Percentiles rank a stretch among this genome's conserved stretches.
These are phyloP conservation scores for Albatrellus sp. DNA, from an alignment of 1,284 basidiomycete species.

Conservation along the genomic window DNA sequence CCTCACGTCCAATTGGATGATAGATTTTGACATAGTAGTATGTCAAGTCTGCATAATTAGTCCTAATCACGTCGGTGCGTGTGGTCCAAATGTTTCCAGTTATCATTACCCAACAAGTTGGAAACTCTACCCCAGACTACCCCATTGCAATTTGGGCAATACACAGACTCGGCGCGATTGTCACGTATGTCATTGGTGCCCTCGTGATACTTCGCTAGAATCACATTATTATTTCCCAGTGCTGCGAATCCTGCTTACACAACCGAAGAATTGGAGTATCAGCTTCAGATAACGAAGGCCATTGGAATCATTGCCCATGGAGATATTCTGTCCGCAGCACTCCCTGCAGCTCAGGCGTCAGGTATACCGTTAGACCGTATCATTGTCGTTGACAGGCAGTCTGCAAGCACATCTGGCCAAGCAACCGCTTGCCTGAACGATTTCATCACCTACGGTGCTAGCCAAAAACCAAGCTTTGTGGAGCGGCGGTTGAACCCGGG, in stretches of 20 bases:
- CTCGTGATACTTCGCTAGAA: slow-evolving; percentile 21
- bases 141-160: slow-evolving; percentile 62
- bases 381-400: slow-evolving; percentile 33
- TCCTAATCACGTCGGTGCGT: slow-evolving; percentile 53
- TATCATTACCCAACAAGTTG: slow-evolving; percentile 1
- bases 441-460: slow-evolving; percentile 40
- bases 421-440: slow-evolving; percentile 31
- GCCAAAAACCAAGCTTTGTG: slow-evolving; percentile 28
- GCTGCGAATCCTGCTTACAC: slow-evolving; percentile 62
- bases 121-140: slow-evolving; percentile 40
- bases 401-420: slow-evolving; percentile 1
- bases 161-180: slow-evolving; percentile 59
- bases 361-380: slow-evolving; percentile 44
- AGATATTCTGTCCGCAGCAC: slow-evolving; percentile 33
- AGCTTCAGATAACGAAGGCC: slow-evolving; percentile 42
- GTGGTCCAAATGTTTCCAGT: not conserved
- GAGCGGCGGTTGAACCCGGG: slow-evolving; percentile 42
- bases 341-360: slow-evolving; percentile 35
- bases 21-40: not conserved
- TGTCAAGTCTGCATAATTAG: slow-evolving; percentile 50
- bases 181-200: slow-evolving; percentile 22
- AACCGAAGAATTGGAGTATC: slow-evolving; percentile 52
- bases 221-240: slow-evolving; percentile 24
- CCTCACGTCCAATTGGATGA: not conserved
- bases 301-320: slow-evolving; percentile 50